phyloP scores from a whole-genome alignment of 2,329 filamentous ascomycete species.

The Lecanosticta acicola region DNA sequence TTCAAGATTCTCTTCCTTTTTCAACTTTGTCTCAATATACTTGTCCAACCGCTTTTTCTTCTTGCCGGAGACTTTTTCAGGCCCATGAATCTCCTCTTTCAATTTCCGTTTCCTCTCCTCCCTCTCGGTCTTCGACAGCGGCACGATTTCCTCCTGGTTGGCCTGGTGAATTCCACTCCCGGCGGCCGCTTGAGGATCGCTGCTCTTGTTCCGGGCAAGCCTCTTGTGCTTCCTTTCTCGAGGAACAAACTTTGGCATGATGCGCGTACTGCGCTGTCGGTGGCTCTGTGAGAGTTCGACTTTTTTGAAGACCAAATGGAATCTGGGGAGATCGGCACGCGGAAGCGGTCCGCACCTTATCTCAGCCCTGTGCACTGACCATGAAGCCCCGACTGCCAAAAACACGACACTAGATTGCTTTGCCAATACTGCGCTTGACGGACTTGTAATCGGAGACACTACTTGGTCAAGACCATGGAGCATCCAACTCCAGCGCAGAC shows the following conservation, averaged over 20 bases:
- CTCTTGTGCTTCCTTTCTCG: constrained; percentile 58
- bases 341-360: not conserved
- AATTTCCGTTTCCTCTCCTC: constrained; percentile 49
- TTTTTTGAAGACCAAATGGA: not conserved
- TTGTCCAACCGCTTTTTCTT: constrained; percentile 65
- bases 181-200: constrained; percentile 40
- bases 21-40: constrained; percentile 81
- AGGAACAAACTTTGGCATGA: constrained; percentile 43
- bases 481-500: not conserved
- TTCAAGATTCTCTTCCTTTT: constrained; percentile 84
- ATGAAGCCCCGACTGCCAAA: too few species aligned
- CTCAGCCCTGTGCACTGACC: not conserved
- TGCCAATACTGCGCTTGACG: too few species aligned
- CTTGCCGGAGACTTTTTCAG: constrained; percentile 54
- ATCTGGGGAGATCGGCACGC: constrained; percentile 1
- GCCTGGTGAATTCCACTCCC: too few species aligned
- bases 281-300: too few species aligned
- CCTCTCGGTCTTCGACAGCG: constrained; percentile 48
- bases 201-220: constrained; percentile 54
- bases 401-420: too few species aligned
- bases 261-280: not conserved
- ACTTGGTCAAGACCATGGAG: too few species aligned
- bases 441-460: too few species aligned
- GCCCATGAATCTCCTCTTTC: constrained; percentile 49
- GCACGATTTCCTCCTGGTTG: constrained; percentile 47